A percentile compares a stretch with the other conserved stretches of the same genome.
Evolutionary conservation across 73 alveolate species (phyloP).

Genomic region (Paramecium octaurelia): DNA sequence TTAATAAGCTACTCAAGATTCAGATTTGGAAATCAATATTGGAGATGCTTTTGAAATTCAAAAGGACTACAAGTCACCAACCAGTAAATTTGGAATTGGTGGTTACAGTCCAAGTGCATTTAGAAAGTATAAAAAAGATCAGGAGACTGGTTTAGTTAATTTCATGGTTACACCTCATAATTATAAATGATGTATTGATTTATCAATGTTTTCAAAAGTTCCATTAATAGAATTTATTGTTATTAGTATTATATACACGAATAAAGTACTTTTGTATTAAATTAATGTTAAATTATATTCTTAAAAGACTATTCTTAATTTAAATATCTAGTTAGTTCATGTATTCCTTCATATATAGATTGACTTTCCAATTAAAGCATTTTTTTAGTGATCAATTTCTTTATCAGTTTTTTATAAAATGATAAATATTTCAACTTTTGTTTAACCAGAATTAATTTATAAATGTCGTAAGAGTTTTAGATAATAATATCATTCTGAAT

Average conservation of each 20-base stretch:
- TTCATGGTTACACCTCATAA: conserved; percentile 1
- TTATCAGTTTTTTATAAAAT: too few species aligned
- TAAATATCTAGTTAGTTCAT: too few species aligned
- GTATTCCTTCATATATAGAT: too few species aligned
- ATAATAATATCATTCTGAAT: not conserved
- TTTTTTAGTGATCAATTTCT: too few species aligned
- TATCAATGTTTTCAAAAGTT: not conserved
- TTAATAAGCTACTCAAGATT: not conserved
- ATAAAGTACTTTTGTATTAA: too few species aligned
- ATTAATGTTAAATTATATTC: too few species aligned
- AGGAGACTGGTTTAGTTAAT: not conserved
- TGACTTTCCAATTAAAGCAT: too few species aligned
- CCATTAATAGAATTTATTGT: not conserved
- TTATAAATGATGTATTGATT: not conserved
- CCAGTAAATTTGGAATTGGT: not conserved
- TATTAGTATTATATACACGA: too few species aligned
- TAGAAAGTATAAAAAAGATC: conserved; percentile 17
- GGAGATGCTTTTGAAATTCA: not conserved
- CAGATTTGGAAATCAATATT: not conserved
- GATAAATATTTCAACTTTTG: too few species aligned
- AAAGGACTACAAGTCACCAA: not conserved
- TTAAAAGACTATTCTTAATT: too few species aligned
- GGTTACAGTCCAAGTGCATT: conserved; percentile 46
- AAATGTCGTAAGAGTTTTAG: not conserved
- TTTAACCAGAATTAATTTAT: not conserved